Evolutionary conservation across 371 early-diverging fungal genomes (phyloP).

Genomic region (Thermomucor indicae-seudaticae): DNA sequence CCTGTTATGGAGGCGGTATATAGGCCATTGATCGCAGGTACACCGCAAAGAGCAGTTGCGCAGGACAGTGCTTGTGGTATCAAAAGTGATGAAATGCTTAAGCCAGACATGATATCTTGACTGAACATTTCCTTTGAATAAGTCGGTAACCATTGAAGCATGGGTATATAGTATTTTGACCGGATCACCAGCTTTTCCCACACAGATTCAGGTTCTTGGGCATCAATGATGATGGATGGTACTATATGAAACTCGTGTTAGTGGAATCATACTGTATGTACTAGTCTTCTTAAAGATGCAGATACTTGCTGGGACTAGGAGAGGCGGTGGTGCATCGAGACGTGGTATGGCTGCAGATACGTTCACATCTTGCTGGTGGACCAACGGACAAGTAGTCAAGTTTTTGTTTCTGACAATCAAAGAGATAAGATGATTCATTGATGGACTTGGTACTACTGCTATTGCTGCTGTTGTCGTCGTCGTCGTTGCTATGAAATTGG

Average conservation of each 20-base stretch:
- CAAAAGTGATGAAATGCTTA: constrained; percentile 77
- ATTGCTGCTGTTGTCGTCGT: not conserved
- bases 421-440: no score
- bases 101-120: constrained; percentile 70
- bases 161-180: constrained; percentile 78
- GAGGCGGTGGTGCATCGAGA: not conserved
- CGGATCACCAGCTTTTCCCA: constrained; percentile 35
- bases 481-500: constrained; percentile 1
- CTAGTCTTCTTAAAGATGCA: not conserved
- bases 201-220: not conserved
- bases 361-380: not conserved
- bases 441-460: not conserved
- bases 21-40: constrained; percentile 76
- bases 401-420: no score
- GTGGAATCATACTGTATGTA: not conserved
- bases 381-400: no score
- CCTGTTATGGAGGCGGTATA: constrained; percentile 74
- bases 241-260: not conserved
- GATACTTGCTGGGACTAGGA: constrained; percentile 3
- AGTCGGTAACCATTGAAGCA: constrained; percentile 76
- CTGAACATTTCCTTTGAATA: constrained; percentile 47
- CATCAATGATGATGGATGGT: not conserved
- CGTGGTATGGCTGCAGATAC: not conserved
- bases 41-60: constrained; percentile 43
- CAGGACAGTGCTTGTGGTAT: constrained; percentile 85